These are phyloP conservation scores for Corchorus olitorius DNA, from an alignment of 345 rosid genomes.

Conservation along the genomic window DNA sequence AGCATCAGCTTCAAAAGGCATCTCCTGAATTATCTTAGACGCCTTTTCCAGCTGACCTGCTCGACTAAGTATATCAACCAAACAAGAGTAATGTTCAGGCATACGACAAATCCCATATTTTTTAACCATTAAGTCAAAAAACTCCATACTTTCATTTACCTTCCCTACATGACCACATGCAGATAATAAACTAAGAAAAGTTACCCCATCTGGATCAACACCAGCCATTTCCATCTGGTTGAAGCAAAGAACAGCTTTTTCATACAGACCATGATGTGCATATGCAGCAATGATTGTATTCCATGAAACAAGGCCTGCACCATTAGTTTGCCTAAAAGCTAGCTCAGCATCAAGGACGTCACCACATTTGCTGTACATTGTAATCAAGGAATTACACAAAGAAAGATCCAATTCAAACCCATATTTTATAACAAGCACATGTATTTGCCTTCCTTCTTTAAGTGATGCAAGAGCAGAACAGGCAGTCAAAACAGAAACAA, in stretches of 20 bases:
- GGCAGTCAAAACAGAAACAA: conserved; percentile 37
- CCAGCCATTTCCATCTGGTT: conserved; percentile 24
- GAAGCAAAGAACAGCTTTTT: conserved; percentile 26
- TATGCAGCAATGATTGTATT: conserved; percentile 32
- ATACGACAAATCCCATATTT: conserved; percentile 21
- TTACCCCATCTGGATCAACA: conserved; percentile 34
- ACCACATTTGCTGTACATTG: conserved; percentile 37
- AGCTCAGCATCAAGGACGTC: conserved; percentile 33
- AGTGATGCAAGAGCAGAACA: conserved; percentile 36
- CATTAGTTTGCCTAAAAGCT: conserved; percentile 29
- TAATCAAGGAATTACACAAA: conserved; percentile 34
- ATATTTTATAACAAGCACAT: conserved; percentile 26
- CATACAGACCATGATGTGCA: conserved; percentile 35
- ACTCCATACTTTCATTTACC: conserved; percentile 26
- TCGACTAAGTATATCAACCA: conserved; percentile 35
- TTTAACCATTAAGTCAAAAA: conserved; percentile 31
- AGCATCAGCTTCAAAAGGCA: conserved; percentile 31
- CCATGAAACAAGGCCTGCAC: conserved; percentile 32
- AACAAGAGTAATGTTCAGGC: conserved; percentile 35
- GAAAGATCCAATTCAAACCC: conserved; percentile 30
- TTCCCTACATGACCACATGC: conserved; percentile 36
- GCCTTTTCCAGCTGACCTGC: conserved; percentile 41
- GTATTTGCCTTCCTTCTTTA: conserved; percentile 32
- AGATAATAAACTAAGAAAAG: conserved; percentile 38
- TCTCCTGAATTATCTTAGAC: conserved; percentile 22